Percentiles rank a stretch among this genome's conserved stretches.
Evolutionary conservation across 345 rosid genomes (phyloP).

Genomic region (rapeseed (Brassica napus)): DNA sequence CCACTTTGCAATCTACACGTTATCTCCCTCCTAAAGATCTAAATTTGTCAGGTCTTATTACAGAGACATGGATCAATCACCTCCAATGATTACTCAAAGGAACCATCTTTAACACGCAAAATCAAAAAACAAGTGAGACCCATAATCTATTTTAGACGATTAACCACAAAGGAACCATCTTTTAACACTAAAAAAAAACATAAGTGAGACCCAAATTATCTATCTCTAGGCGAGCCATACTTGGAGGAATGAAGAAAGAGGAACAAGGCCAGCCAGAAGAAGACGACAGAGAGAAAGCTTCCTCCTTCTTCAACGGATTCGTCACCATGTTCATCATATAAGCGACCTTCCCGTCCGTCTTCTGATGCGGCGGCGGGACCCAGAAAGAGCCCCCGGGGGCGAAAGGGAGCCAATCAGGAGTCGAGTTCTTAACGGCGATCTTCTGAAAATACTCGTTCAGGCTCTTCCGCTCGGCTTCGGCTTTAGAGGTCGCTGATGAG

Average conservation of each 20-base stretch:
- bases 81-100: background rate
- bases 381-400: slow-evolving; percentile 53
- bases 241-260: slow-evolving; percentile 38
- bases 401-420: slow-evolving; percentile 58
- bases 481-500: slow-evolving; percentile 22
- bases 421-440: slow-evolving; percentile 42
- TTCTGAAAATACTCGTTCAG: slow-evolving; percentile 46
- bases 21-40: background rate
- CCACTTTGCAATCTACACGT: background rate
- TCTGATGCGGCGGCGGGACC: slow-evolving; percentile 48
- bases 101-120: background rate
- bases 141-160: background rate
- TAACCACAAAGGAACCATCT: background rate
- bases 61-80: background rate
- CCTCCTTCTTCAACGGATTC: slow-evolving; percentile 43
- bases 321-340: slow-evolving; percentile 35
- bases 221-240: background rate
- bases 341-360: slow-evolving; percentile 21
- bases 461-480: slow-evolving; percentile 35
- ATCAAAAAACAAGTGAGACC: background rate
- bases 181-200: too few relatives aligned
- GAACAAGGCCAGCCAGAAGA: slow-evolving; percentile 52
- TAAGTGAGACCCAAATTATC: background rate
- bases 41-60: background rate
- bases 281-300: slow-evolving; percentile 40